phyloP scores from a whole-genome alignment of 75 land plant genomes.

The Cupressus sempervirens region DNA sequence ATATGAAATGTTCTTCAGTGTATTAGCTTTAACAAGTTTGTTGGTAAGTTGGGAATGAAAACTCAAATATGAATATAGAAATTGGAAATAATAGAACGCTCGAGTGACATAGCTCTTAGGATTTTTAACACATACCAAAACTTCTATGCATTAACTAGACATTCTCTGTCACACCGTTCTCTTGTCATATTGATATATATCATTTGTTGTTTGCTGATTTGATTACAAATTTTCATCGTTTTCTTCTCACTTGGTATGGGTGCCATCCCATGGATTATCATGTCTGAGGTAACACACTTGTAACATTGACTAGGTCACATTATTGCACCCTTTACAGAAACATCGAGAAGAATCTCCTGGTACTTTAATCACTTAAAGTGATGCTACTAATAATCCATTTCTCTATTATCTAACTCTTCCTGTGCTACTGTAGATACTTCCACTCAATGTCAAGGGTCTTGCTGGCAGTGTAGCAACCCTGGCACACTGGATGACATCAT shows the following conservation, averaged over 20 bases:
- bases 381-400: neutral
- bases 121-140: neutral
- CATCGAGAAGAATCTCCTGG: neutral
- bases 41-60: no score
- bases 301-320: no score
- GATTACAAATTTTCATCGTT: constrained; percentile 52
- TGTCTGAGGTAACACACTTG: no score
- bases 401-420: neutral
- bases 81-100: neutral
- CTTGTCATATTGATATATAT: neutral
- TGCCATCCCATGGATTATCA: no score
- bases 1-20: no score
- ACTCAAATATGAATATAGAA: no score
- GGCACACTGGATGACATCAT: no score
- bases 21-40: no score
- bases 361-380: neutral
- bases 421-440: constrained; percentile 55
- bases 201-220: neutral
- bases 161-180: neutral
- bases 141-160: neutral
- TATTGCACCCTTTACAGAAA: no score
- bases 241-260: constrained; percentile 83
- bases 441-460: constrained; percentile 64
- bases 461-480: constrained; percentile 91
- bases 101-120: neutral